Evolutionary conservation across 352 stramenopile species (phyloP).

Genomic region (Pythium coloratum): DNA sequence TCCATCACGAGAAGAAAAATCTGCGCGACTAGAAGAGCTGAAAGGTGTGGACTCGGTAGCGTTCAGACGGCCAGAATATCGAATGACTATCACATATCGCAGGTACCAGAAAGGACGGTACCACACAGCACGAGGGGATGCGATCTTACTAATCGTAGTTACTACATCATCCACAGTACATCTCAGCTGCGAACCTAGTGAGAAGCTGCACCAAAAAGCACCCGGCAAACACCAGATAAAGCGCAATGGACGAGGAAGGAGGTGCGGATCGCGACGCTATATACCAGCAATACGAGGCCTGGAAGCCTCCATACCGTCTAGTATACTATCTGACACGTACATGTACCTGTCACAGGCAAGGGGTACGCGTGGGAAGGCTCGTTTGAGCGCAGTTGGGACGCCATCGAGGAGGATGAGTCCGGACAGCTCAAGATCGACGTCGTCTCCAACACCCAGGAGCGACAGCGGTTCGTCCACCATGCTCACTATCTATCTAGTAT

Average conservation of each 20-base stretch:
- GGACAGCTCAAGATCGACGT: conserved; percentile 80
- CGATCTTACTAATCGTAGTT: neutral
- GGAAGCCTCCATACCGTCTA: neutral
- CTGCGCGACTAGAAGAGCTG: too few relatives aligned
- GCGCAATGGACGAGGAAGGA: conserved; percentile 28
- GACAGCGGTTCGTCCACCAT: conserved; percentile 54
- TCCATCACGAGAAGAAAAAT: too few relatives aligned
- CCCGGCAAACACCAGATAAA: neutral
- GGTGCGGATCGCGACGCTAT: conserved; percentile 7
- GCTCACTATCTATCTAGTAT: neutral
- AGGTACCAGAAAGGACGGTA: too few relatives aligned
- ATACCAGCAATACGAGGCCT: neutral
- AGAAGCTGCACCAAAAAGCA: neutral
- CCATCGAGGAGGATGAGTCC: conserved; percentile 82
- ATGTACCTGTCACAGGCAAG: conserved; percentile 27
- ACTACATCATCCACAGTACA: neutral
- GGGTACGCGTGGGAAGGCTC: conserved; percentile 85
- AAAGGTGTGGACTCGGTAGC: too few relatives aligned
- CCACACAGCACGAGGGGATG: too few relatives aligned
- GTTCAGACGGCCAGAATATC: too few relatives aligned
- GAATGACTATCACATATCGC: too few relatives aligned
- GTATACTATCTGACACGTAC: neutral
- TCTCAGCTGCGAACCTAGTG: neutral
- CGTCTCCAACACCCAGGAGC: conserved; percentile 62
- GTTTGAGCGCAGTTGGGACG: conserved; percentile 85